phyloP scores from a whole-genome alignment of 371 early-diverging fungal species.

The Nematocida sp. region DNA sequence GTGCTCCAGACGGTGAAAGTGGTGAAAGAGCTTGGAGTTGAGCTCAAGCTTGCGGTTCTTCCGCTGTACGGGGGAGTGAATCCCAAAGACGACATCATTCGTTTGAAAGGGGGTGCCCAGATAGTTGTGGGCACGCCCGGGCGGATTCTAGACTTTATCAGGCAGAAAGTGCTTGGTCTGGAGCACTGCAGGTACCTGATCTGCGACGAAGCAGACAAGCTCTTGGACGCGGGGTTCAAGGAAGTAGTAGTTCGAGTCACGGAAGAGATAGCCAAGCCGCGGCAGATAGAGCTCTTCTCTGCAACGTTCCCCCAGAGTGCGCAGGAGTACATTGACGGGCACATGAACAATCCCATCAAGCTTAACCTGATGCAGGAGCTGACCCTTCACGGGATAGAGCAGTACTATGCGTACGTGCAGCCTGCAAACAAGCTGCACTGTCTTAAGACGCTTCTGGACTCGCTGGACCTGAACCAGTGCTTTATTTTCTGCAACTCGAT shows the following conservation, averaged over 20 bases:
- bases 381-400: slow-evolving; percentile 86
- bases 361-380: slow-evolving; percentile 96
- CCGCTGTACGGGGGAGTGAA: slow-evolving; percentile 80
- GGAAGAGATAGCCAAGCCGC: slow-evolving; percentile 71
- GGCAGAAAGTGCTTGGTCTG: slow-evolving; percentile 37
- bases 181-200: slow-evolving; percentile 71
- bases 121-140: slow-evolving; percentile 92
- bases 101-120: slow-evolving; percentile 73
- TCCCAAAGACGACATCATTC: slow-evolving; percentile 89
- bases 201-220: slow-evolving; percentile 96
- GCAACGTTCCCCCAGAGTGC: slow-evolving; percentile 95
- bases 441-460: slow-evolving; percentile 86
- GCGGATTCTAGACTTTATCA: slow-evolving; percentile 73
- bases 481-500: slow-evolving; percentile 97
- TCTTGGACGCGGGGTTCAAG: slow-evolving; percentile 83
- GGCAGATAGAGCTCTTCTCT: slow-evolving; percentile 86
- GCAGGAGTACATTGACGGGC: slow-evolving; percentile 83
- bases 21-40: slow-evolving; percentile 27
- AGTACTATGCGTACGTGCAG: slow-evolving; percentile 94
- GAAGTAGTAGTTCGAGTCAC: slow-evolving; percentile 86
- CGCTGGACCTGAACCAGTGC: slow-evolving; percentile 92
- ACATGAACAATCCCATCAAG: slow-evolving; percentile 81
- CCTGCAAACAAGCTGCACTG: slow-evolving; percentile 91
- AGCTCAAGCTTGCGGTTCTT: slow-evolving; percentile 4
- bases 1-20: slow-evolving; percentile 67